Evolutionary conservation across 129 eudicot species (phyloP), one percentile per base, ranked within the genome.

Genomic region (Deinandra increscens): DNA sequence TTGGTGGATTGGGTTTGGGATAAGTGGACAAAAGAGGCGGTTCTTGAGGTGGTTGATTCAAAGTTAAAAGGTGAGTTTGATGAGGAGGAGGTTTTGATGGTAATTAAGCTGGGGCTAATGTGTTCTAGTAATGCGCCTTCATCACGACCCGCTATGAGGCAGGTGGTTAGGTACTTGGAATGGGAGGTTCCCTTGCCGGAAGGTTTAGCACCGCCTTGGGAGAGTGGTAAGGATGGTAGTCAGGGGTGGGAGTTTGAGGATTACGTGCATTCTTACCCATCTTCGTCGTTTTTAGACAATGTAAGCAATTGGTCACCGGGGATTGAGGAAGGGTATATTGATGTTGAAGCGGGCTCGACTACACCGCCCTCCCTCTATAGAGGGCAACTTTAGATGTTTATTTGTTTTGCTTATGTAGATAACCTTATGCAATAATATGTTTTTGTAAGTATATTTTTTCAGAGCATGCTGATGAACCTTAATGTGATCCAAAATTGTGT

Each of bases 1-100:
- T 58, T 58, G 64, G 64, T 58, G 18, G 64, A 58, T 58, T 58
- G 64, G 64, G 64, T 58, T 12, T 58, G 64, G 64, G 64, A 58
- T 31, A 58, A 29, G 41, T 58, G 64, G 64, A n/a, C 41, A n/a
- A 58, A 58, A 58, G 64, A 58, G 64, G 18, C 14, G 17, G 63
- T 58, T 58, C 10, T 58, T 58, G 64, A 58, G 9, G 64, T 58
- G 64, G 64, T 58, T 29, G 64, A 58, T 58, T 58, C 39, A 29
- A 58, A 58, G 41, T 29, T 58, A 29, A 29, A 58, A 31, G 64
- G 64, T 5, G 64, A 58, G 11, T 58, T 29, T 58, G 64, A 58
- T 31, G 41, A 58, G 64, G 64, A 12, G 64, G 64, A 58, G 20
- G 64, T 58, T 58, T 58, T 58, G 64, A 26, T 58, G 64, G 41